Evolutionary conservation across 306 rosid genomes (phyloP), one percentile per base, ranked within the genome.

Genomic region (Phaseolus lunatus): DNA sequence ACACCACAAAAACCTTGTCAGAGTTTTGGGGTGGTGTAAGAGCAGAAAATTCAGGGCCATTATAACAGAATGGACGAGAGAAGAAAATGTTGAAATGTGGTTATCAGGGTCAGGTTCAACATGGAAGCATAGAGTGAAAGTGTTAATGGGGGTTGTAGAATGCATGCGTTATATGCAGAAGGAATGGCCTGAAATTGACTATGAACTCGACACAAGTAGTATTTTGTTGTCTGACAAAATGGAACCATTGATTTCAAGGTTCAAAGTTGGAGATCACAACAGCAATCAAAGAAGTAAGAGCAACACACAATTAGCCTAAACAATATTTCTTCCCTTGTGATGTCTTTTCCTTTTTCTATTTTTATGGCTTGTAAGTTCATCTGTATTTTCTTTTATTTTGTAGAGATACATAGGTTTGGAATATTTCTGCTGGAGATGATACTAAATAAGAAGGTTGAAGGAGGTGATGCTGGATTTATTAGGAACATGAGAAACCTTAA

Each of bases 131-230:
- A 89, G 92, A 73, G 1, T 91, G 83, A 91, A 84, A 70, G 84
- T 88, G 79, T 61, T 83, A 61, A 88, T 72, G 83, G 87, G 85
- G 67, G 87, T 89, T 58, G 82, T 86, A 56, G 86, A 88, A 24
- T 90, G 92, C 20, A 80, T 91, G 81, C 19, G 67, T 13, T 88
- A 89, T 85, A 54, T 91, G 73, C 86, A 86, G 4, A 86, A 86
- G 76, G 85, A 83, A 64, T 89, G 97, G 94, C 92, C 92, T 69
- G 79, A 72, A 68, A 90, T 91, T 43, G 92, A 80, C 14, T 89
- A 88, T 70, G 97, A 88, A 50, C 90, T 91, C 41, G 85, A 83
- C 23, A 83, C 83, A 69, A 80, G 78, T 53, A 91, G 86, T 81
- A 71, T 89, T 41, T 73, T 91, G 37, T 39, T 91, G 81, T 82